These are phyloP conservation scores for Microdochium nivale DNA, from an alignment of 2,329 filamentous ascomycete genomes.

Conservation along the genomic window DNA sequence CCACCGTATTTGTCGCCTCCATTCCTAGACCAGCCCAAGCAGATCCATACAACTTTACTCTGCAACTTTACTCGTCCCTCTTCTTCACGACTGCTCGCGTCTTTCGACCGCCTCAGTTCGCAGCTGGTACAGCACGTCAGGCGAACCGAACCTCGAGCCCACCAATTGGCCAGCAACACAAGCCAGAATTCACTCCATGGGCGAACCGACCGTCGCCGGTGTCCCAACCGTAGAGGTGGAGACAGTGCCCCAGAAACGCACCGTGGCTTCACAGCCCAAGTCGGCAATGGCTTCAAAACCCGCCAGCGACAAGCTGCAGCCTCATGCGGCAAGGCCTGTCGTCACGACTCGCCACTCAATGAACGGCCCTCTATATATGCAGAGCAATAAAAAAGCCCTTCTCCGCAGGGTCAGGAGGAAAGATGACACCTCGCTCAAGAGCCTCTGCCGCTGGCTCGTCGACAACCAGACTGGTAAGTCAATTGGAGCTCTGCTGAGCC, in stretches of 20 bases:
- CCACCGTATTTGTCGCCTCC: neutral
- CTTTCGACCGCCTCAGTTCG: neutral
- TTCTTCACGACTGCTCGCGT: neutral
- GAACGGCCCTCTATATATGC: slow-evolving; percentile 51
- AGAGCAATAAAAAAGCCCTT: slow-evolving; percentile 43
- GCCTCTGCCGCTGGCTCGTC: slow-evolving; percentile 60
- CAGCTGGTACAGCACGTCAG: neutral
- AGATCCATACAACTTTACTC: neutral
- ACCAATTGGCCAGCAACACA: neutral
- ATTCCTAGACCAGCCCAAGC: neutral
- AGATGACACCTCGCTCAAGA: slow-evolving; percentile 52
- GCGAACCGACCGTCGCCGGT: neutral
- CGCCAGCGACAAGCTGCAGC: slow-evolving; percentile 15
- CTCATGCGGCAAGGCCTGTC: slow-evolving; percentile 19
- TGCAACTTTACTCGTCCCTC: neutral
- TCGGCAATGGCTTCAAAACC: neutral
- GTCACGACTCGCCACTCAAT: slow-evolving; percentile 28
- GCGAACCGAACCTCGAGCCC: no score
- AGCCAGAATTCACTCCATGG: neutral
- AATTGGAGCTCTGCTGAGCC: slow-evolving; percentile 1
- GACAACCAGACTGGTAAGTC: slow-evolving; percentile 69
- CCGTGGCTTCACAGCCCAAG: neutral
- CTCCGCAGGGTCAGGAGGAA: slow-evolving; percentile 51
- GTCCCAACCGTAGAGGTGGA: neutral
- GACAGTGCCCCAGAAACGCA: neutral